phyloP scores from a whole-genome alignment of 345 rosid genomes.

The Camelina hispida region DNA sequence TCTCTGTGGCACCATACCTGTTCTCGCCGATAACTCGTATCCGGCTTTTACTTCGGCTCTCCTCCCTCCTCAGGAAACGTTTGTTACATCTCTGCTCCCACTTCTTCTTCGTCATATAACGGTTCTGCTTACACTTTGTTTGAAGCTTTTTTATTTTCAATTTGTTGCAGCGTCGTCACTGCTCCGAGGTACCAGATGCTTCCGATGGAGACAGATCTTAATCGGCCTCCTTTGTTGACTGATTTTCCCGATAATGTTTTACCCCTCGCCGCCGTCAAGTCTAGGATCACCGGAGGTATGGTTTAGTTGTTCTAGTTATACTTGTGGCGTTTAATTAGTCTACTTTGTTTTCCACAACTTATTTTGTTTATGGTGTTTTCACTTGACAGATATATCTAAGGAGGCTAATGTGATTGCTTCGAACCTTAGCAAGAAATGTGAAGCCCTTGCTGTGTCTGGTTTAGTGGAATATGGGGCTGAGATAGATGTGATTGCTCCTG shows the following conservation, averaged over 20 bases:
- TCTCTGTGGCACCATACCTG: constrained; percentile 93
- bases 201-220: constrained; percentile 89
- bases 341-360: too few relatives aligned
- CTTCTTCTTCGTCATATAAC: not conserved
- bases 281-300: constrained; percentile 68
- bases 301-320: too few relatives aligned
- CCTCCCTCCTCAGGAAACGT: constrained; percentile 75
- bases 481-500: constrained; percentile 87
- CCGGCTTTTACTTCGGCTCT: constrained; percentile 71
- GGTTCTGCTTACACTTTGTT: constrained; percentile 10
- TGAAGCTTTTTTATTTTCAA: not conserved
- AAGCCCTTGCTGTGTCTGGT: constrained; percentile 95
- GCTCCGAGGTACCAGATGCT: constrained; percentile 84
- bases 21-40: constrained; percentile 76
- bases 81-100: not conserved
- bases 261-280: constrained; percentile 65
- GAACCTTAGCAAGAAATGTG: constrained; percentile 74
- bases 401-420: constrained; percentile 68
- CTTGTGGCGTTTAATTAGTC: too few relatives aligned
- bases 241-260: constrained; percentile 71
- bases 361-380: not conserved
- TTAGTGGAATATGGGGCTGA: constrained; percentile 95
- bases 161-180: constrained; percentile 60
- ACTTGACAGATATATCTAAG: constrained; percentile 63
- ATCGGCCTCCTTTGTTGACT: constrained; percentile 68